phyloP scores from a whole-genome alignment of 179 eudicot genomes.

The Carnegiea gigantea region DNA sequence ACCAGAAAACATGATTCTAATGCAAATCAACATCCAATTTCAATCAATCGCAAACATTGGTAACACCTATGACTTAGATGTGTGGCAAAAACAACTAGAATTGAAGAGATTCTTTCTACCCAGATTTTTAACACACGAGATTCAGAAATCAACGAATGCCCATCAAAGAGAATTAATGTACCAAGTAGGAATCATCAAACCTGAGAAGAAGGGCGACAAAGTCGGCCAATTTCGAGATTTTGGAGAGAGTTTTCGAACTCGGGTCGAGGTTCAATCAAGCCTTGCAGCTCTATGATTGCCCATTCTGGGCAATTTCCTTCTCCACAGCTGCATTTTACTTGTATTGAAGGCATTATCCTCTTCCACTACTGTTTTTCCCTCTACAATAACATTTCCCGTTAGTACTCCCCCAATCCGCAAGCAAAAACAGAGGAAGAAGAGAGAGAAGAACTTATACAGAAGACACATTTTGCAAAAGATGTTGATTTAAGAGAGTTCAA shows the following conservation, averaged over 20 bases:
- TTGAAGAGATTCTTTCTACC: neutral
- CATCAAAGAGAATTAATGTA: neutral
- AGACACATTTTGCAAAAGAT: no score
- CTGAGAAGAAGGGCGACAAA: conserved; percentile 85
- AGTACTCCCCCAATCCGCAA: no score
- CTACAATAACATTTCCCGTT: neutral
- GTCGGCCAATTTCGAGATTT: conserved; percentile 68
- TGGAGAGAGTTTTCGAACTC: conserved; percentile 50
- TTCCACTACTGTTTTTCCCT: neutral
- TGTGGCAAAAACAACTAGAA: neutral
- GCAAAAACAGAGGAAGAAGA: neutral
- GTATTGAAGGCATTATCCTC: conserved; percentile 36
- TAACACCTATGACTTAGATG: no score
- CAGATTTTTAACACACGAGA: no score
- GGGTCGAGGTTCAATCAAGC: conserved; percentile 68
- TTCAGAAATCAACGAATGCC: neutral
- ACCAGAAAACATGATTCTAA: no score
- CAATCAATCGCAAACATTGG: neutral
- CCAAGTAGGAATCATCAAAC: conserved; percentile 13
- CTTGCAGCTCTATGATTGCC: conserved; percentile 86
- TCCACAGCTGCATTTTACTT: conserved; percentile 79
- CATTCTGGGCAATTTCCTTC: conserved; percentile 77
- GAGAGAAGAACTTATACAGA: no score
- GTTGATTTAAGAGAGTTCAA: neutral
- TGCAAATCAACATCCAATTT: neutral